phyloP scores from a whole-genome alignment of 2,329 filamentous ascomycete genomes.

The Dothideomycetes sp. region DNA sequence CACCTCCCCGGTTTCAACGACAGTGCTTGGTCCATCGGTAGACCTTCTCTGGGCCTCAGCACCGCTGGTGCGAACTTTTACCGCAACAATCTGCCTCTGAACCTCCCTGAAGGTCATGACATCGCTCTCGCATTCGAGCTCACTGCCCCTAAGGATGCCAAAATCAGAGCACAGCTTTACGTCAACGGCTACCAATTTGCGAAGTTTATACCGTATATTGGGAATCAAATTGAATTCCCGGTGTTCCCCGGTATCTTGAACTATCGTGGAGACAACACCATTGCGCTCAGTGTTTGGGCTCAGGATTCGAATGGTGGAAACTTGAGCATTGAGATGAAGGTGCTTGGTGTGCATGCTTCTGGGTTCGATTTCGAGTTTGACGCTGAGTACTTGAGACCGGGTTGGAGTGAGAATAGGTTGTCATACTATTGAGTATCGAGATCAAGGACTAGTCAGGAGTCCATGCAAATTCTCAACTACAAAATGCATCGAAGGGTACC shows the following conservation, averaged over 20 bases:
- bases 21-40: slow-evolving; percentile 30
- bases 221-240: slow-evolving; percentile 53
- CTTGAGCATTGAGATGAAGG: slow-evolving; percentile 34
- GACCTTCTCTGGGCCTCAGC: slow-evolving; percentile 26
- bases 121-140: slow-evolving; percentile 49
- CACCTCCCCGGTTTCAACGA: slow-evolving; percentile 48
- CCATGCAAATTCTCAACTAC: too few species aligned
- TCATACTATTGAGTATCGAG: slow-evolving; percentile 28
- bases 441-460: background rate
- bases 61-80: slow-evolving; percentile 49
- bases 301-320: slow-evolving; percentile 44
- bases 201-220: slow-evolving; percentile 51
- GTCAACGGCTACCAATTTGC: slow-evolving; percentile 56
- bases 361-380: slow-evolving; percentile 30
- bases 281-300: slow-evolving; percentile 53
- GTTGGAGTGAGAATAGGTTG: slow-evolving; percentile 34
- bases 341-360: slow-evolving; percentile 44
- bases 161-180: slow-evolving; percentile 49
- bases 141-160: slow-evolving; percentile 35
- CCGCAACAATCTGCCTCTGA: slow-evolving; percentile 43
- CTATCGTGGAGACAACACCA: slow-evolving; percentile 49
- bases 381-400: slow-evolving; percentile 39
- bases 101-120: slow-evolving; percentile 44
- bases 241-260: slow-evolving; percentile 52
- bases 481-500: too few species aligned